These are phyloP conservation scores for Trametes villosa DNA, from an alignment of 768 basidiomycete species.

Conservation along the genomic window DNA sequence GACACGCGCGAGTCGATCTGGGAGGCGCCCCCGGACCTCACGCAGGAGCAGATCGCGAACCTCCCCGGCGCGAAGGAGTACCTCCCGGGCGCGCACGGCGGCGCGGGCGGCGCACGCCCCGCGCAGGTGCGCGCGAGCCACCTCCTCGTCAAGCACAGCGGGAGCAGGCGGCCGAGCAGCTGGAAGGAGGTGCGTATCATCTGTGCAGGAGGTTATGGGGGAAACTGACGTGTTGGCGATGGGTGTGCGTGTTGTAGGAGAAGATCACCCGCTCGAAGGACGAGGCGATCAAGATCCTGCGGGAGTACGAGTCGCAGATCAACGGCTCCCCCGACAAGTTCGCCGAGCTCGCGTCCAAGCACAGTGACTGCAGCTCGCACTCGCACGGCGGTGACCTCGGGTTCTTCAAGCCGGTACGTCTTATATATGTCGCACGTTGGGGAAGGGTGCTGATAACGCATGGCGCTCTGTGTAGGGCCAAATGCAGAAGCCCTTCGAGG, in stretches of 20 bases:
- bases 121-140: constrained; percentile 91
- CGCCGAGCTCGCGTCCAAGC: constrained; percentile 67
- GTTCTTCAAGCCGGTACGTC: constrained; percentile 60
- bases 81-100: constrained; percentile 37
- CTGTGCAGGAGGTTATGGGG: not conserved
- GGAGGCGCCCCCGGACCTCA: constrained; percentile 70
- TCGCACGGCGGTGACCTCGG: constrained; percentile 86
- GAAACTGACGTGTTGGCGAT: not conserved
- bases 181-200: constrained; percentile 76
- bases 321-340: constrained; percentile 60
- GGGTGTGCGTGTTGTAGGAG: constrained; percentile 40
- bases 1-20: constrained; percentile 74
- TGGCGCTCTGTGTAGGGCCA: constrained; percentile 49
- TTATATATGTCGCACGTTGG: too few species aligned
- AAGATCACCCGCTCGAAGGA: constrained; percentile 87
- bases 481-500: constrained; percentile 99
- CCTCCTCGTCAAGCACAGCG: constrained; percentile 89
- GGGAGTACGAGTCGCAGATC: constrained; percentile 66
- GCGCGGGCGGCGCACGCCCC: constrained; percentile 31
- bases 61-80: constrained; percentile 71
- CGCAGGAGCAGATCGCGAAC: constrained; percentile 57
- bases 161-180: constrained; percentile 76
- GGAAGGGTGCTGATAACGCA: not conserved
- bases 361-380: constrained; percentile 93
- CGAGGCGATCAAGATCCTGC: constrained; percentile 84